Evolutionary conservation across 257 asterid species (phyloP), one percentile per base, ranked within the genome.

Genomic region (Ligustrum vulgare): DNA sequence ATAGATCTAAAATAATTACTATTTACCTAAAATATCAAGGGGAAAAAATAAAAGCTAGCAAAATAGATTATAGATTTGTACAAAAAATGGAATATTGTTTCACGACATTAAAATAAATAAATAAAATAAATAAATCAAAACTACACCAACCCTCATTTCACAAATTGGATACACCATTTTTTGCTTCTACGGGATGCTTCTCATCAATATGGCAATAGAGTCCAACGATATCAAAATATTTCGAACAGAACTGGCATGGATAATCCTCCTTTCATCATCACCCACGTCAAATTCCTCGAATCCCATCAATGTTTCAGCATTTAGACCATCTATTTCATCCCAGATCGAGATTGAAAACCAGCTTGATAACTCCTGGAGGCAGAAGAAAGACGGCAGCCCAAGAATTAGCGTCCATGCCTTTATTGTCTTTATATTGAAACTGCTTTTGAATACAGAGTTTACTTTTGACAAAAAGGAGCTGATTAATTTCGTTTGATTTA

Each of bases 291-390:
- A 76, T 82, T 91, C 94, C 82, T 91, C 93, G 71, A 91, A 91
- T 20, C 91, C 93, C 91, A 86, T 87, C 77, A 85, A 80, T 87
- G 83, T 81, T 72, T 91, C 97, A 63, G 91, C 85, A 73, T 87
- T 92, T 37, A 87, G 66, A 79, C 80, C 86, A 66, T 84, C 90
- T 86, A 84, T 78, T 82, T 85, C 76, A 81, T 81, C 64, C 86
- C 91, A 80, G 97, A 91, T 93, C 97, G 95, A 84, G 98, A 88
- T 82, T 88, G 97, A 73, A 86, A 86, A 82, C 91, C 91, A 39
- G 97, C 88, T 83, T 88, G 93, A 76, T 85, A 86, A 49, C 90
- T 82, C 86, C 77, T 86, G 74, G 98, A 87, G 69, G 93, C 90
- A 79, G 93, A 93, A 72, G 94, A 85, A 39, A 90, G 81, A 83